phyloP scores from a whole-genome alignment of 129 eudicot genomes.

The Kitagawia praeruptora region DNA sequence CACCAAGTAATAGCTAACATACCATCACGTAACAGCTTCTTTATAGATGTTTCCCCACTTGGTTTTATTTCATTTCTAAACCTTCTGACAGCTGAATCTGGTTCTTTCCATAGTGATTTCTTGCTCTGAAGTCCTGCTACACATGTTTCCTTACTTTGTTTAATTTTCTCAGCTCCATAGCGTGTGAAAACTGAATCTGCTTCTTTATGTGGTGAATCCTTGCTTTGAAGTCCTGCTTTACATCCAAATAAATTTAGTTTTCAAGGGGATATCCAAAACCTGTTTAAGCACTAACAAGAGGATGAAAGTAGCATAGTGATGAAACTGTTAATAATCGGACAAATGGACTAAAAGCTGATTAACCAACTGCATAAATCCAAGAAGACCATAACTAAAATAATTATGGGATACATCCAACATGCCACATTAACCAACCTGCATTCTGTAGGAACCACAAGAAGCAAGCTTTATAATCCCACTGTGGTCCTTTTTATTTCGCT shows the following conservation, averaged over 20 bases:
- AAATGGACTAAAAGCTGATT: background rate
- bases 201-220: conserved; percentile 24
- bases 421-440: conserved; percentile 31
- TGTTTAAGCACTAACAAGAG: background rate
- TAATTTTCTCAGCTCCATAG: conserved; percentile 21
- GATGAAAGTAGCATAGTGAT: background rate
- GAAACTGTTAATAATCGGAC: background rate
- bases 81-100: conserved; percentile 21
- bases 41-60: conserved; percentile 13
- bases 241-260: conserved; percentile 11
- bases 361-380: background rate
- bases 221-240: conserved; percentile 30
- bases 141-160: conserved; percentile 7
- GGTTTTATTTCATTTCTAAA: conserved; percentile 23
- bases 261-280: conserved; percentile 1
- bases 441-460: conserved; percentile 38
- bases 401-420: background rate
- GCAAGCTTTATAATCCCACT: conserved; percentile 41
- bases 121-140: conserved; percentile 19
- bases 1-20: conserved; percentile 25
- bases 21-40: conserved; percentile 63
- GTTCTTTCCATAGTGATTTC: conserved; percentile 24
- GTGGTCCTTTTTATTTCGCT: conserved; percentile 40
- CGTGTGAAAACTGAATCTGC: conserved; percentile 20
- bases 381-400: background rate